Evolutionary conservation across 1,139 yeast species (phyloP).

Genomic region (Yamadazyma blattariae): DNA sequence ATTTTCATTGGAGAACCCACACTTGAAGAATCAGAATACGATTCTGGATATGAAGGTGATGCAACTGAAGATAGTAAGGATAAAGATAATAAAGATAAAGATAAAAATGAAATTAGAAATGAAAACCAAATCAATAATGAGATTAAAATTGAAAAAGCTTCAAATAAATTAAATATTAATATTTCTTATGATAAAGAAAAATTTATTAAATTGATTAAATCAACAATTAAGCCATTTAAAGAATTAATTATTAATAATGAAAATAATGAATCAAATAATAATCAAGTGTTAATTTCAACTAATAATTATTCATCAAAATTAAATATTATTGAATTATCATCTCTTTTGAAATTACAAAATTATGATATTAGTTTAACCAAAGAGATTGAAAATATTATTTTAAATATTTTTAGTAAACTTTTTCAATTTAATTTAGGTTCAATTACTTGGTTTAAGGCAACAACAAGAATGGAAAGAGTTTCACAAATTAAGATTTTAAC

Average conservation of each 20-base stretch:
- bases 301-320: constrained; percentile 16
- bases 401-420: constrained; percentile 53
- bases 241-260: constrained; percentile 1
- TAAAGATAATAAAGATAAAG: too few species aligned
- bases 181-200: constrained; percentile 3
- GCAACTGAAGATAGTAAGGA: background rate
- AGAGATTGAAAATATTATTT: constrained; percentile 51
- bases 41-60: background rate
- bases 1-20: too few species aligned
- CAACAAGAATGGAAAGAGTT: constrained; percentile 51
- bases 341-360: constrained; percentile 22
- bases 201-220: constrained; percentile 1
- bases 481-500: constrained; percentile 49
- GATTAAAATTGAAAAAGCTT: too few species aligned
- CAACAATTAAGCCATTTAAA: constrained; percentile 1
- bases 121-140: too few species aligned
- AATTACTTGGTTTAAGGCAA: constrained; percentile 80
- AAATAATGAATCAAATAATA: background rate
- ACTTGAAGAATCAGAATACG: too few species aligned
- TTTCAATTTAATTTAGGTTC: constrained; percentile 70
- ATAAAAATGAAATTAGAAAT: too few species aligned
- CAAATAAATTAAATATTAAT: background rate
- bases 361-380: constrained; percentile 11
- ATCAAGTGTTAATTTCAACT: constrained; percentile 6
- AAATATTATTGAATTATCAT: constrained; percentile 27